A percentile compares a stretch with the other conserved stretches of the same genome.
These are phyloP conservation scores for Wickerhamomyces hampshirensis DNA, from an alignment of 805 yeast genomes.

Conservation along the genomic window DNA sequence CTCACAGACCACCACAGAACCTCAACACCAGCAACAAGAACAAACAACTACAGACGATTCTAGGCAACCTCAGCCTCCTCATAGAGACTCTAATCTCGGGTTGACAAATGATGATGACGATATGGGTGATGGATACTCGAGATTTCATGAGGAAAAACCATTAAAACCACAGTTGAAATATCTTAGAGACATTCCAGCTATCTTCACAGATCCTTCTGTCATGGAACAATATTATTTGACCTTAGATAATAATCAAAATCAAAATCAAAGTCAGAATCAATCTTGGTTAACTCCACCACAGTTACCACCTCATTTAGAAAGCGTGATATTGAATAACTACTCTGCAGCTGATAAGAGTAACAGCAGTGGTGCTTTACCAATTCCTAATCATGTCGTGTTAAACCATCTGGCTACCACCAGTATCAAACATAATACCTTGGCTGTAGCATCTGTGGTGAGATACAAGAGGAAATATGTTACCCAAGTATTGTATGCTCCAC, in stretches of 20 bases:
- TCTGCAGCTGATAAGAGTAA: constrained; percentile 61
- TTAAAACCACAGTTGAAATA: constrained; percentile 32
- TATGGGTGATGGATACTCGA: constrained; percentile 75
- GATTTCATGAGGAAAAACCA: constrained; percentile 63
- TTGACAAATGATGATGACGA: constrained; percentile 68
- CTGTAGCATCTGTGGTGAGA: constrained; percentile 88
- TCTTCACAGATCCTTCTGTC: constrained; percentile 78
- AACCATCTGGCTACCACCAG: constrained; percentile 95
- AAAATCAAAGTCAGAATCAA: constrained; percentile 47
- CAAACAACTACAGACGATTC: constrained; percentile 7
- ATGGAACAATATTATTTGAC: constrained; percentile 84
- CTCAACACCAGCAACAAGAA: constrained; percentile 23
- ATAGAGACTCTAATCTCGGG: constrained; percentile 56
- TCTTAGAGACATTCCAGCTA: constrained; percentile 72
- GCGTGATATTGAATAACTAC: constrained; percentile 81
- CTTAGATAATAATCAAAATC: constrained; percentile 56
- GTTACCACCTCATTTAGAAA: constrained; percentile 93
- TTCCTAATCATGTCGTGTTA: constrained; percentile 91
- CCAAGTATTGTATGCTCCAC: constrained; percentile 86
- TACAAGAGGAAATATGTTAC: constrained; percentile 87
- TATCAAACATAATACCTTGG: constrained; percentile 87
- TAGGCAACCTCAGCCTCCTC: neutral
- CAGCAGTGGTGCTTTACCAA: constrained; percentile 83
- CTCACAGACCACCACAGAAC: constrained; percentile 33
- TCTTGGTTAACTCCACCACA: constrained; percentile 84